Evolutionary conservation across 495 filamentous ascomycete genomes (phyloP), one percentile per base, ranked within the genome.

Genomic region (Friedmanniomyces simplex): DNA sequence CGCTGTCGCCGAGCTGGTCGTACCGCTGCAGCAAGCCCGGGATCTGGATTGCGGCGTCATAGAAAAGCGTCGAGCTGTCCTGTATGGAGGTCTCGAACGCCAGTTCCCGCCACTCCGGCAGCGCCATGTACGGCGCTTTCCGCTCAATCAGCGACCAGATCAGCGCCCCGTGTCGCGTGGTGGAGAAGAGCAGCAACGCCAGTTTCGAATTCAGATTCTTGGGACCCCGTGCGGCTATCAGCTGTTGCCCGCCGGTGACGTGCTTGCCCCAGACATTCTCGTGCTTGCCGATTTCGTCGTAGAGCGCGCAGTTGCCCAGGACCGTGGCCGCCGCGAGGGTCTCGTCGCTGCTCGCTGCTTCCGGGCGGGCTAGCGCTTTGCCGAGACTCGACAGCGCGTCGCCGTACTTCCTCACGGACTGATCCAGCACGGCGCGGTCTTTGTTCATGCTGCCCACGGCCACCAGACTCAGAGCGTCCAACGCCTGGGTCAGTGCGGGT

Each of bases 261-360:
- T 64, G 61, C 48, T 57, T 39, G 16, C 37, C 58, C 57, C 57
- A 64, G 5, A 39, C 57, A 14, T 54, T n/a, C 25, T 50, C 54
- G 12, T 32, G 28, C 11, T 48, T 41, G 14, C 50, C 52, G 28
- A 64, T 64, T 22, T 57, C 54, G 12, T 60, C 52, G 42, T 48
- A 64, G 24, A 64, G 49, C 41, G 59, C 57, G 34, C 61, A 64
- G 10, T 28, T 45, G 2, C 45, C 53, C 22, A 64, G 32, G 0
- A 60, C 42, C 13, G 50, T 42, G 1, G 47, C 50, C 1, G 61
- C 57, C 1, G 61, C 61, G 10, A 64, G 50, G 3, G 56, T 20
- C 18, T 64, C 54, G 45, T 64, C 61, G 14, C 49, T 55, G 26
- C 45, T 16, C 13, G 56, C 20, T 10, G 28, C 26, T 13, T 58